Evolutionary conservation across 1,284 basidiomycete species (phyloP), one percentile per base, ranked within the genome.

Genomic region (Leccinum ambiguum): DNA sequence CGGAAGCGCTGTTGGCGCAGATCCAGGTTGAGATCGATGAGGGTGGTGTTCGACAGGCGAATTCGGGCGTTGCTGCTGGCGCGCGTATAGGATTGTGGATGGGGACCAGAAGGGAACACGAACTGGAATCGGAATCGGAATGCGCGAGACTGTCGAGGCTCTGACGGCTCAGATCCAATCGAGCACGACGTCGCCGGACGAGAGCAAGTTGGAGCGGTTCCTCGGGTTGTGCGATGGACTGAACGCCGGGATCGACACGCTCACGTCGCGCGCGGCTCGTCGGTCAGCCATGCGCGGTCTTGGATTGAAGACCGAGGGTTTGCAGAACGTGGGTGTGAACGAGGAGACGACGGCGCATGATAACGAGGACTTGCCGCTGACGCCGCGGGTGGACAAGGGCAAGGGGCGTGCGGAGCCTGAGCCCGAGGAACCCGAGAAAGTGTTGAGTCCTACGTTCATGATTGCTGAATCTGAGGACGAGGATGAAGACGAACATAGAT

Each of bases 181-280:
- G 81, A 86, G 43, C 4, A 41, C 61, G 14, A 62, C 80, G 56
- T 86, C 84, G 2, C 81, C 81, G n/a, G 88, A 91, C 65, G 82
- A 85, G 0, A 73, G 73, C 18, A 78, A 79, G 18, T 77, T 94
- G 71, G 88, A 91, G 67, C 86, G 86, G 56, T 78, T 95, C 21
- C 80, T 96, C 8, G 77, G 71, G 3, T 77, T 94, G 57, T 94
- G 93, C 71, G 94, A 97, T 73, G 79, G 82, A 53, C 77, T 96
- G 11, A 86, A 84, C 5, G 76, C 78, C 0, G 77, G 87, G 30
- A 68, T 90, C 6, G 78, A 80, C 39, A 80, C 77, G n/a, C 74
- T 83, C 3, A 76, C 79, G 8, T 76, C 72, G 16, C 67, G 69
- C 23, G 64, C 68, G n/a, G 73, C 76, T 13, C 72, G 76, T 6